Conservation (phyloP, 768 basidiomycete species). For the Phanerochaete sordida region DNA sequence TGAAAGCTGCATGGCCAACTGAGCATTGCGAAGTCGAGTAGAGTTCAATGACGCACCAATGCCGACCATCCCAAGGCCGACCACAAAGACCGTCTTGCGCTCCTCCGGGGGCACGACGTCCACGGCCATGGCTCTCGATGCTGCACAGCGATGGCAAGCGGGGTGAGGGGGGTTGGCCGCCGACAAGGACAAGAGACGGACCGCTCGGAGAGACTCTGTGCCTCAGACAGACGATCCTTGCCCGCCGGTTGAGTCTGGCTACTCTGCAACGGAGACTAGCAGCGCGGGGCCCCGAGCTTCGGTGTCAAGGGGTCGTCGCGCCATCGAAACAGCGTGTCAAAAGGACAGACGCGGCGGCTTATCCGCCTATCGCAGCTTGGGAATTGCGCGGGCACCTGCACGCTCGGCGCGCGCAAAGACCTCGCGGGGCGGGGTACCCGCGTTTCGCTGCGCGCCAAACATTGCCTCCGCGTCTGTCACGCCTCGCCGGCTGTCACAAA, state of each 20-base stretch:
- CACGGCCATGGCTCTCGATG: background rate
- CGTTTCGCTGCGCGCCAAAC: background rate
- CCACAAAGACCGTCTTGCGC: constrained; percentile 34
- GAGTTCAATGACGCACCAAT: constrained; percentile 34
- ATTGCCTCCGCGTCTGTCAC: background rate
- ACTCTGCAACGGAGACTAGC: too few species aligned
- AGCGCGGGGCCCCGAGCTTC: background rate
- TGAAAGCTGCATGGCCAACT: constrained; percentile 43
- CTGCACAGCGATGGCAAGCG: background rate
- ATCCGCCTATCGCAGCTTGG: background rate
- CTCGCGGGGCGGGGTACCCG: background rate
- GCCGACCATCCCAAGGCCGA: constrained; percentile 62
- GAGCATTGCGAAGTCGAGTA: background rate
- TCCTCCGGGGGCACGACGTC: constrained; percentile 12
- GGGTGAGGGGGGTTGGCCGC: background rate
- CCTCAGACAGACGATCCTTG: too few species aligned
- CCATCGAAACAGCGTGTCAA: background rate
- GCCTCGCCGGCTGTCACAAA: background rate
- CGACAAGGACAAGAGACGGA: too few species aligned
- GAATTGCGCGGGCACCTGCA: background rate
- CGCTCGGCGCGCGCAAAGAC: background rate
- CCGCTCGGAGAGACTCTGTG: too few species aligned
- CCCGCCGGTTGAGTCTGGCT: too few species aligned
- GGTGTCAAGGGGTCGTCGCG: background rate
- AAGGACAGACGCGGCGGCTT: background rate